phyloP scores from a whole-genome alignment of 2,329 filamentous ascomycete genomes.

The Penicillium sp. region DNA sequence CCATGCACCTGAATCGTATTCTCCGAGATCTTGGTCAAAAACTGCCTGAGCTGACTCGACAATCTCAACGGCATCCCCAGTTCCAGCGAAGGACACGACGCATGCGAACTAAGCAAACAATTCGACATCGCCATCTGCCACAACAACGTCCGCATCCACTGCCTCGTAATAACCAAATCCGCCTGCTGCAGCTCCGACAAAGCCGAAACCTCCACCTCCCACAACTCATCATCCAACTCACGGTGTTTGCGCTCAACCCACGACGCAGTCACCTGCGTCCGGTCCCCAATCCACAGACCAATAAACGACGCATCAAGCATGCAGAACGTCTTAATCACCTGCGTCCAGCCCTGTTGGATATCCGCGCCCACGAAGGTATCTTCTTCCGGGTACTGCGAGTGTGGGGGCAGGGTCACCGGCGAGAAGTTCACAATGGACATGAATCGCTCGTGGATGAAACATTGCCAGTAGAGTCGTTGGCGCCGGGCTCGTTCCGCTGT shows the following conservation, averaged over 20 bases:
- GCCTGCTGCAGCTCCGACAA: constrained; percentile 41
- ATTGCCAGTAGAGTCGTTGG: constrained; percentile 49
- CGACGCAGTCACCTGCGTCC: constrained; percentile 30
- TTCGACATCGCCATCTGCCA: constrained; percentile 47
- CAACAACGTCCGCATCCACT: constrained; percentile 43
- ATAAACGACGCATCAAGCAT: constrained; percentile 41
- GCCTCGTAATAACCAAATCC: constrained; percentile 44
- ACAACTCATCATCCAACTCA: constrained; percentile 36
- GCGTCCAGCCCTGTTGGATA: constrained; percentile 38
- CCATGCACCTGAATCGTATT: constrained; percentile 49
- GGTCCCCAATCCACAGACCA: constrained; percentile 38
- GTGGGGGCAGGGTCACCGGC: constrained; percentile 34
- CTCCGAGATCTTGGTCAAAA: constrained; percentile 36
- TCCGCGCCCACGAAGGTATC: constrained; percentile 27
- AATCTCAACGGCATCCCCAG: constrained; percentile 41
- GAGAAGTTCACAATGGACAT: constrained; percentile 46
- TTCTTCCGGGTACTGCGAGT: constrained; percentile 33
- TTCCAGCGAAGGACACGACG: constrained; percentile 27
- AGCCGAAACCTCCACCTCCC: constrained; percentile 32
- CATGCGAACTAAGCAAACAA: constrained; percentile 32
- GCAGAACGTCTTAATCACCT: constrained; percentile 40
- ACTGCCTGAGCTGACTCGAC: constrained; percentile 38
- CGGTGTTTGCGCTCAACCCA: constrained; percentile 43
- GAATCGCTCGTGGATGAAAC: constrained; percentile 51
- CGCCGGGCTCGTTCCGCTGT: constrained; percentile 35